Evolutionary conservation across 371 early-diverging fungal genomes (phyloP), one percentile per base, ranked within the genome.

Genomic region (Rhizopus delemar): DNA sequence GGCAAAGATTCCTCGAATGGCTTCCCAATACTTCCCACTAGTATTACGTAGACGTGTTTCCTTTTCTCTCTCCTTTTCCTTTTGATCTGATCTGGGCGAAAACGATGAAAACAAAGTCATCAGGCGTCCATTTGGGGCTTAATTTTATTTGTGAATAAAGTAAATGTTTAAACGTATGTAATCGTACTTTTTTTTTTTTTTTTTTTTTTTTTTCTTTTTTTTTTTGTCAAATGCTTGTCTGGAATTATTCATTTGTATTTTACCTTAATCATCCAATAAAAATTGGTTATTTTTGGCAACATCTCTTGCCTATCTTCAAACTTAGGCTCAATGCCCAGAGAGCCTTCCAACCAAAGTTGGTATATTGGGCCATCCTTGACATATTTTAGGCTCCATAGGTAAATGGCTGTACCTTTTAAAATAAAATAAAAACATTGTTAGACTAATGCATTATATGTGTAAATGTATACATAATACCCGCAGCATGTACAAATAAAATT

Each of bases 311-410:
- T 32, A 15, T 51, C 34, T 41, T 53, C 29, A 53, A 53, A 53
- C 41, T 53, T 31, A 28, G 53, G 53, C 41, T 53, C 41, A 38
- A 53, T 8, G 31, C 41, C 16, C 8, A 51, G 38, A 34, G 7
- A 34, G 32, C 38, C 36, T 36, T 41, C 43, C 43, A 53, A 41
- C 43, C 43, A 53, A 53, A 41, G 53, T 41, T 41, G 29, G 41
- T 53, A 53, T 29, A 43, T 22, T 53, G 29, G n/a, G n/a, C 45
- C 43, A 22, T 53, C 54, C 54, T 39, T 41, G 31, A 43, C 43
- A 41, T 53, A 53, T 13, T 38, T 52, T 35, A 38, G 4, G 38
- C 2, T 38, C 52, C 52, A 52, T 35, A 52, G 15, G 52, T 38
- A 52, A 52, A 52, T 39, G 3, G 52, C 38, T 52, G 22, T 54